Base-by-base conservation (phyloP, 352 stramenopile species). In the Pythium aristosporum region DNA sequence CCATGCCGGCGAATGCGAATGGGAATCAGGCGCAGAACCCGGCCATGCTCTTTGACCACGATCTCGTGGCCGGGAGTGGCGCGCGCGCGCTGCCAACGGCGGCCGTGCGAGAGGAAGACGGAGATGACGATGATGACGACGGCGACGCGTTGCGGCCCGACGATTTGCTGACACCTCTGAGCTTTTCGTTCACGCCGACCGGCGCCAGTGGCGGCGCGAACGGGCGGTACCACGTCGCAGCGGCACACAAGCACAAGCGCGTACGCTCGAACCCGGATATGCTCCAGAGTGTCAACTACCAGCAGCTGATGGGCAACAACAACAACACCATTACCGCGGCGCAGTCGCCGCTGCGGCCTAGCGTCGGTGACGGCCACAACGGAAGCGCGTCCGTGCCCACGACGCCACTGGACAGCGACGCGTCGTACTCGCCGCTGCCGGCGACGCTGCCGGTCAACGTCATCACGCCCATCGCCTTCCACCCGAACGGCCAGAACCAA, bases 21-120 rank as follows among this genome's bases (percentile, higher is more conserved):
- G 11, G 7, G 34, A 37, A 57, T 46, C 34, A 23, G 30, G 9
- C 25, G 18, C 18, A 23, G 25, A 32, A 25, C 4, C 10, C 57
- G n/a, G n/a, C 56, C 42, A 74, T 74, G 67, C 57, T 74, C 36
- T 74, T 74, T 57, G 67, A 74, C 62, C 67, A 74, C 58, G 67
- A 70, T 30, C 56, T 74, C 57, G 67, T 70, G 12, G 47, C 53
- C 2, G 50, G 23, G 11, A 53, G 48, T 23, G 18, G 18, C 44
- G 18, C 44, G 44, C 39, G 36, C 15, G 5, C 57, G 42, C 20
- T 58, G 53, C 53, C 13, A 16, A 30, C 32, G 5, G 21, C 46
- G 30, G 20, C 18, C 10, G 20, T 60, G 7, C 39, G 41, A 18
- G 57, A 57, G n/a, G 25, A 53, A 15, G 41, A 49, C 48, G 47